phyloP scores from a whole-genome alignment of 306 rosid genomes.

The Inga oerstediana region DNA sequence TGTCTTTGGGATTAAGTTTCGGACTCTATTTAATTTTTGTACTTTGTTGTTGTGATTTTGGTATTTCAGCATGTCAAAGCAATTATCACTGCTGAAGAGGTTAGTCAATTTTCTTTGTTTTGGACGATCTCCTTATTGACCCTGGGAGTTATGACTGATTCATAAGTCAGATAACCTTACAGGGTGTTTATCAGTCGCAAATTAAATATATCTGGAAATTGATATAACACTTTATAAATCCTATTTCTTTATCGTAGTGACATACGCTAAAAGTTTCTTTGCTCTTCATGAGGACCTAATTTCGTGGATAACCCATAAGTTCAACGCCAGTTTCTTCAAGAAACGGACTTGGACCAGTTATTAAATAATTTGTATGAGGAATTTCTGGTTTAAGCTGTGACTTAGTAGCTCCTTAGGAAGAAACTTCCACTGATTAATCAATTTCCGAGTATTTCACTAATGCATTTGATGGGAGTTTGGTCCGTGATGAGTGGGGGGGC shows the following conservation, averaged over 20 bases:
- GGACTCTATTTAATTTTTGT: neutral
- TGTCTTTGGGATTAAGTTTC: neutral
- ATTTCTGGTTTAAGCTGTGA: constrained; percentile 4
- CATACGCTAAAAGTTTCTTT: neutral
- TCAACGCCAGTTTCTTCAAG: constrained; percentile 4
- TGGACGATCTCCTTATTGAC: neutral
- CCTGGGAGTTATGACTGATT: neutral
- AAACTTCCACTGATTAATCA: constrained; percentile 6
- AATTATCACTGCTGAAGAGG: constrained; percentile 96
- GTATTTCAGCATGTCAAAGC: constrained; percentile 89
- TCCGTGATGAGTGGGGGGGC: neutral
- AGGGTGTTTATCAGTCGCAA: neutral
- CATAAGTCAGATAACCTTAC: neutral
- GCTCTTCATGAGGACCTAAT: neutral
- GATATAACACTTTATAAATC: neutral
- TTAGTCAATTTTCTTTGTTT: constrained; percentile 37
- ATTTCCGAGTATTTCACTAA: neutral
- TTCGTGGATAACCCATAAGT: neutral
- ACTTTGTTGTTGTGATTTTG: constrained; percentile 24
- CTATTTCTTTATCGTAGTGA: constrained; percentile 1
- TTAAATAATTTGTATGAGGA: neutral
- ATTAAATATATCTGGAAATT: neutral
- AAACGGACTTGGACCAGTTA: neutral
- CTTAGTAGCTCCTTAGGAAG: constrained; percentile 17
- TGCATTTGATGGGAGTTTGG: neutral